These are phyloP conservation scores for Pseudogymnoascus sp. DNA, from an alignment of 2,329 filamentous ascomycete species.

Conservation along the genomic window DNA sequence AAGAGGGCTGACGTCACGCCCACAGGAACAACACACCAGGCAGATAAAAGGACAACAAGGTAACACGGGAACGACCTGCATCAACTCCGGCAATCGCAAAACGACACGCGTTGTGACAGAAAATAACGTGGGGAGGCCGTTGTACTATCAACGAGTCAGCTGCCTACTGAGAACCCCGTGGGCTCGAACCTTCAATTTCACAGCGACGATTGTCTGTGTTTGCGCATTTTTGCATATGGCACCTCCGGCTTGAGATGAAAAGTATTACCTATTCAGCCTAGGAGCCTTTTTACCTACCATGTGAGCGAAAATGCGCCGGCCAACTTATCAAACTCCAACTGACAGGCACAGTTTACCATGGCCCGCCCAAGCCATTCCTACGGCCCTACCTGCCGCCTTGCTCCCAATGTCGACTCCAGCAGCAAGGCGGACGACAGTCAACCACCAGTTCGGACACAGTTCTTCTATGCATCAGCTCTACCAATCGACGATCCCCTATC, in stretches of 20 bases:
- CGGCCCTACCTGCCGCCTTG: conserved; percentile 25
- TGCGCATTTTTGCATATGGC: not conserved
- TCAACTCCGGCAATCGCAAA: conserved; percentile 1
- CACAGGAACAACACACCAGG: conserved; percentile 6
- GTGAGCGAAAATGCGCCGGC: not conserved
- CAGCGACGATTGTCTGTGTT: not conserved
- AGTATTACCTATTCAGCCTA: not conserved
- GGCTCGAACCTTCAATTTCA: not conserved
- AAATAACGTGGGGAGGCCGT: not conserved
- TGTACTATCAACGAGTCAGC: not conserved
- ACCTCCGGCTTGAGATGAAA: conserved; percentile 12
- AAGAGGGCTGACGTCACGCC: not conserved
- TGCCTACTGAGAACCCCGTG: conserved; percentile 3
- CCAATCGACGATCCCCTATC: conserved; percentile 87
- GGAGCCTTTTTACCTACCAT: not conserved
- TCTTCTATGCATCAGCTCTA: conserved; percentile 76
- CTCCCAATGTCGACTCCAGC: conserved; percentile 15
- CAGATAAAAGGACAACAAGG: conserved; percentile 8
- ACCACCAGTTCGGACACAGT: conserved; percentile 60
- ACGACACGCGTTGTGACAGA: not conserved
- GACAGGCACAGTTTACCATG: conserved; percentile 20
- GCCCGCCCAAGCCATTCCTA: conserved; percentile 25
- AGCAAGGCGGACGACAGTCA: conserved; percentile 32
- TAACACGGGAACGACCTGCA: not conserved
- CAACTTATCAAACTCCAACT: not conserved